Base-by-base conservation (phyloP, 352 stramenopile genomes). In the Pythium dissimile region DNA sequence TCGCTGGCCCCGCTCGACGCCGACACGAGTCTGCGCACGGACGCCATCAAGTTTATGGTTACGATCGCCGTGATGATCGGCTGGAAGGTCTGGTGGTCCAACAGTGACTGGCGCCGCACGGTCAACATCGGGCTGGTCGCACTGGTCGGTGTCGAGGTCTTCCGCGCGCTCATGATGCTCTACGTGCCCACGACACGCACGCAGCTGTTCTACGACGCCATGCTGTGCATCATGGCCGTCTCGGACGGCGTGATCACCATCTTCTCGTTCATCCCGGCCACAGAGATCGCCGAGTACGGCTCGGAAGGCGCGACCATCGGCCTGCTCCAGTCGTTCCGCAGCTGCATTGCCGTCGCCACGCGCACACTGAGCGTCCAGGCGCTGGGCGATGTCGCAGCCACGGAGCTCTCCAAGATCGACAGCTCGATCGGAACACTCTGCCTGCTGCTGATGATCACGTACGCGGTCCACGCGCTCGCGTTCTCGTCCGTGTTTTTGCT, bases 281-380 rank as follows among this genome's bases (percentile, higher is more conserved):
- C 74, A 0, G 80, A 90, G 48, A 87, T 90, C 51, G 80, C 76
- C 24, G 77, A 90, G 56, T 84, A 79, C 39, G 80, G 80, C 32
- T 82, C 75, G 9, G 80, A 90, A 49, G 80, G 80, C 27, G 77
- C 78, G 18, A 88, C 78, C 2, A 75, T 86, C 46, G 80, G 76
- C 23, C 72, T 90, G 64, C 35, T 88, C 20, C 59, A 81, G 48
- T 83, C 77, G 8, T 84, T 86, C 57, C 75, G 71, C 21, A 85
- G 75, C 46, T 80, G 70, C 38, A 72, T 88, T 47, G 71, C 67
- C n/a, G 75, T 84, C 30, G 66, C 73, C 20, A 77, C 75, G 60
- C 67, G 69, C 10, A 90, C 74, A 34, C 59, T 88, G 10, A 84
- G 77, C 46, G 73, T 72, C 20, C 72, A 66, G 73, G 75, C 64